Evolutionary conservation across 441 rosid genomes (phyloP), one percentile per base, ranked within the genome.

Genomic region (Mallotus repandus): DNA sequence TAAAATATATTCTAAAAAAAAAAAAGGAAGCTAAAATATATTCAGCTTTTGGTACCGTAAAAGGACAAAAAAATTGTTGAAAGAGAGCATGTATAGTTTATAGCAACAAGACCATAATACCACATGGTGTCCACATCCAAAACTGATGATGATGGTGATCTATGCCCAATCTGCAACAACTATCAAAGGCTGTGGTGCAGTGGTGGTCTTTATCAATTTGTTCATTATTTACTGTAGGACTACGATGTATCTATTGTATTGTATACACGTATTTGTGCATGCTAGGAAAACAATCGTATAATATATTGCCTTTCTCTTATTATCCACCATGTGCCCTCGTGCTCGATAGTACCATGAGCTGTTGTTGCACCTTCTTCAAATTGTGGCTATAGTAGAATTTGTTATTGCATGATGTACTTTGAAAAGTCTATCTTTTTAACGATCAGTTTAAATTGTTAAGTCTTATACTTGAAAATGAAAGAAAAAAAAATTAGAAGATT

Each of bases 91-190:
- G 43, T 18, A 45, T 45, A 55, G 58, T 54, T 65, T 65, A 15
- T 45, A 52, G 38, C n/a, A n/a, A 25, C 10, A 38, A 65, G 50
- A 35, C 25, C 46, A 43, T 43, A 49, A 10, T 32, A 52, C 57
- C 83, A 82, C 85, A 80, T 81, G 84, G 76, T 65, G 70, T 75
- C 82, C 81, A 73, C 57, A 70, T 38, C 58, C 58, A 71, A 14
- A 55, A 66, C 69, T 52, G 76, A 71, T 45, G 74, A 74, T 13
- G 15, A 48, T 4, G 15, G 10, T 69, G 79, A 72, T 21, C 53
- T 56, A 58, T 82, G 29, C 77, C 64, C 64, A 75, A 68, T 76
- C 82, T 63, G 71, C 76, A 57, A 48, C 76, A 66, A 66, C 72
- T 50, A 64, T 71, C 18, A 35, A 21, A 62, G 7, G 10, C 10